Conservation (phyloP, 129 eudicot genomes). For the Chrysanthemum makinoi region DNA sequence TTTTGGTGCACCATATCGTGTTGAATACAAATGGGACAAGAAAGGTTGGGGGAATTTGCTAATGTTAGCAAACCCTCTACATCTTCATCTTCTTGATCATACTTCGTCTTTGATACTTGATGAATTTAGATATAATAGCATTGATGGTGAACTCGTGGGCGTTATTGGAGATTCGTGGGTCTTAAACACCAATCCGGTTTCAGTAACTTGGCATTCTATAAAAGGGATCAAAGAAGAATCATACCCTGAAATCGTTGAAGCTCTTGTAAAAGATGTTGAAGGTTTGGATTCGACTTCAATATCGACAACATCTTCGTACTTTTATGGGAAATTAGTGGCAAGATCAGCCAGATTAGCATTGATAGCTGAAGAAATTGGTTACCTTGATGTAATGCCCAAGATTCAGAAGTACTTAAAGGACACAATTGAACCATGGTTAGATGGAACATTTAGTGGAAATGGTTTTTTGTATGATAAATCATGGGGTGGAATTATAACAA, state of each 20-base stretch:
- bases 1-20: conserved; percentile 50
- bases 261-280: conserved; percentile 62
- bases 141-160: conserved; percentile 96
- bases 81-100: conserved; percentile 54
- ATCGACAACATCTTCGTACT: conserved; percentile 73
- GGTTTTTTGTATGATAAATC: conserved; percentile 75
- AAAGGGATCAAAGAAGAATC: conserved; percentile 60
- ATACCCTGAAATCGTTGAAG: conserved; percentile 48
- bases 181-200: conserved; percentile 64
- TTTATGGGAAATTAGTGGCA: conserved; percentile 73
- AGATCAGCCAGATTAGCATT: conserved; percentile 85
- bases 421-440: conserved; percentile 83
- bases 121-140: conserved; percentile 62
- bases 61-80: conserved; percentile 91
- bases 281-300: conserved; percentile 45
- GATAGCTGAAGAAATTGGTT: conserved; percentile 78
- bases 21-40: conserved; percentile 81
- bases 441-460: conserved; percentile 68
- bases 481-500: conserved; percentile 90
- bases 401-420: conserved; percentile 64
- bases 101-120: conserved; percentile 46
- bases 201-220: conserved; percentile 90
- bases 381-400: conserved; percentile 54
- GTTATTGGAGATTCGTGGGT: conserved; percentile 83
- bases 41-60: conserved; percentile 87